Conservation (phyloP, 805 yeast species). For the Saccharomycopsis sp. region DNA sequence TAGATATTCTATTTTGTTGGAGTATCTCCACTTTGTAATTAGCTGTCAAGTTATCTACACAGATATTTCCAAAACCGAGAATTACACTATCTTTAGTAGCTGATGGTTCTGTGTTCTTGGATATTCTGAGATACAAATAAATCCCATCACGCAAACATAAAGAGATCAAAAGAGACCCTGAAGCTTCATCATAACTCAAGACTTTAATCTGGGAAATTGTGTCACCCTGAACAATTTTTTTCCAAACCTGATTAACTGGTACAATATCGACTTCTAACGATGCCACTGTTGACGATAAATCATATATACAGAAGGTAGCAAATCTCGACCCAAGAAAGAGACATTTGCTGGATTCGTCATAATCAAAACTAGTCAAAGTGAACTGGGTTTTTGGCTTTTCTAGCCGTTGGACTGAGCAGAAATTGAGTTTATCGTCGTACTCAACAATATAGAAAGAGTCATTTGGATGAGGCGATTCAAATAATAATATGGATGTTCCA, state of each 20-base stretch:
- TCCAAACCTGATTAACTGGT: constrained; percentile 29
- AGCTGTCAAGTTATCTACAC: constrained; percentile 11
- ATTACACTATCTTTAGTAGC: background rate
- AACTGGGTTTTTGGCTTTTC: constrained; percentile 31
- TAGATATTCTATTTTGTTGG: constrained; percentile 57
- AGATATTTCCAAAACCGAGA: constrained; percentile 8
- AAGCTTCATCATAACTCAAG: constrained; percentile 27
- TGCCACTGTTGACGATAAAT: constrained; percentile 25
- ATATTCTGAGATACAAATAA: constrained; percentile 31
- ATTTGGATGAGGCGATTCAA: constrained; percentile 64
- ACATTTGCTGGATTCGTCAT: constrained; percentile 33
- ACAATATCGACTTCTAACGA: constrained; percentile 21
- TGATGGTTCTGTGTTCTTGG: constrained; percentile 11
- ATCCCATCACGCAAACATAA: constrained; percentile 64
- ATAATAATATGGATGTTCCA: constrained; percentile 31
- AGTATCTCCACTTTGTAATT: constrained; percentile 26
- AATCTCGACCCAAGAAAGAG: constrained; percentile 66
- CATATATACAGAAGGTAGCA: constrained; percentile 56
- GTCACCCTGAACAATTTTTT: constrained; percentile 57
- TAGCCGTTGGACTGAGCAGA: constrained; percentile 21
- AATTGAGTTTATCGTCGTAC: constrained; percentile 29
- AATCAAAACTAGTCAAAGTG: constrained; percentile 50
- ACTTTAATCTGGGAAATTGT: constrained; percentile 52
- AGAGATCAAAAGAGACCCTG: constrained; percentile 16
- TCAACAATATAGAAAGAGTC: constrained; percentile 43